Evolutionary conservation across 139 green algal species (phyloP).

Genomic region (Chlorella sp.): DNA sequence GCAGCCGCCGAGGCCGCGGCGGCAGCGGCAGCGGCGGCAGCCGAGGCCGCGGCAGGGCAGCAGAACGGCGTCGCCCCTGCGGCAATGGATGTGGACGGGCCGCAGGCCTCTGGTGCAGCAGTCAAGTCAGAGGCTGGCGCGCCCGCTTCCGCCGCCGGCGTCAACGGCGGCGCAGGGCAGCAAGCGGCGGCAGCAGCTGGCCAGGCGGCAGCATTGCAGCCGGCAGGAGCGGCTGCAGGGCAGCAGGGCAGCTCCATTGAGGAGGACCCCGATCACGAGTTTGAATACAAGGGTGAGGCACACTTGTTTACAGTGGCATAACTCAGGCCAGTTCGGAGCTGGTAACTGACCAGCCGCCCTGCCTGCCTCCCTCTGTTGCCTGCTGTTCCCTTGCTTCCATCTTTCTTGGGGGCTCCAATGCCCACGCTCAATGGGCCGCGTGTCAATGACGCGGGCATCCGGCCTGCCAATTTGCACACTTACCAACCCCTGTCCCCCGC

Average conservation of each 20-base stretch:
- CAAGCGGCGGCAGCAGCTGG: not conserved
- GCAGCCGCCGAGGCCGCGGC: conserved; percentile 19
- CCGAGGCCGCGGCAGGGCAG: not conserved
- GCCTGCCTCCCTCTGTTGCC: no score
- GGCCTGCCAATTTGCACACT: no score
- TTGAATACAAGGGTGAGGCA: conserved; percentile 31
- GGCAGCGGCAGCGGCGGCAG: not conserved
- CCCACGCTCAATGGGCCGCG: no score
- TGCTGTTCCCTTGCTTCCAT: no score
- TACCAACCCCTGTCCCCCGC: no score
- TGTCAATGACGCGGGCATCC: no score
- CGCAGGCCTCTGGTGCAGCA: not conserved
- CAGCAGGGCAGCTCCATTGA: conserved; percentile 8
- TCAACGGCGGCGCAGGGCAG: not conserved
- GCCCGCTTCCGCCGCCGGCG: no score
- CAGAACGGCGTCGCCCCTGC: not conserved
- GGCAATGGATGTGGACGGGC: not conserved
- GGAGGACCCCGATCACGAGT: conserved; percentile 59
- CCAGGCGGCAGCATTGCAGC: not conserved
- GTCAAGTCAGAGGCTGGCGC: not conserved
- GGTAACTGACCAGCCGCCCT: no score
- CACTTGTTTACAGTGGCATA: no score
- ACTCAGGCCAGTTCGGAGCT: no score
- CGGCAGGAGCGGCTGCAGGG: not conserved
- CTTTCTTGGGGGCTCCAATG: no score